Base-by-base conservation (phyloP, 495 filamentous ascomycete genomes). In the Hypoxylon crocopeplum region DNA sequence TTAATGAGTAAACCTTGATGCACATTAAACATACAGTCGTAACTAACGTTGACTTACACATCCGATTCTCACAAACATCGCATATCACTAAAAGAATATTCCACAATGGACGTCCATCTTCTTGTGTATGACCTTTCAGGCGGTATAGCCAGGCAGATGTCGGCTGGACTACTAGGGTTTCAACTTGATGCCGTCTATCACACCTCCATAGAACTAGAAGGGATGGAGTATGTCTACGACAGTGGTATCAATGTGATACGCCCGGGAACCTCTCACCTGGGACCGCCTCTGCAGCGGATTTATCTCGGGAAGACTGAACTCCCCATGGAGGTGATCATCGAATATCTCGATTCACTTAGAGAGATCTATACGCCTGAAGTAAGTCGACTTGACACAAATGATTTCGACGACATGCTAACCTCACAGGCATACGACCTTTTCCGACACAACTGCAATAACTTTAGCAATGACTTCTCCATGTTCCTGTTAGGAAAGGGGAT, bases 361-460 rank as follows among this genome's bases (percentile, higher is more conserved):
- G 78, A 85, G 16, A 86, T 96, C 24, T 98, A 95, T 67, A 93
- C 90, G 0, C 81, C 87, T 4, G 88, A 96, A 77, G 89, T 88
- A 64, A 32, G 74, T 59, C 64, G 21, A 46, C 59, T 7, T 7
- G 32, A 12, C 32, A 5, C 12, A 29, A 49, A 16, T 8, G 19
- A 3, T 8, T 25, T 16, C 47, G 58, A 42, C 61, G 19, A 17
- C 33, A 20, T 48, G 33, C 59, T 69, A 20, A 66, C 17, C 21
- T n/a, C 5, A 12, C 62, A 92, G 88, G 91, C 89, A 0, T 97
- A 97, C 66, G 90, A 96, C 70, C 78, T 96, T 2, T 83, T 75
- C 60, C 77, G 88, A 30, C 93, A 97, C 67, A 98, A 98, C 68
- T 97, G 94, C 82, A 98, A 98, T 75, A 98, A 98, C 77, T 98